Evolutionary conservation across 768 basidiomycete species (phyloP), one percentile per base, ranked within the genome.

Genomic region (Termitomyces sp.): DNA sequence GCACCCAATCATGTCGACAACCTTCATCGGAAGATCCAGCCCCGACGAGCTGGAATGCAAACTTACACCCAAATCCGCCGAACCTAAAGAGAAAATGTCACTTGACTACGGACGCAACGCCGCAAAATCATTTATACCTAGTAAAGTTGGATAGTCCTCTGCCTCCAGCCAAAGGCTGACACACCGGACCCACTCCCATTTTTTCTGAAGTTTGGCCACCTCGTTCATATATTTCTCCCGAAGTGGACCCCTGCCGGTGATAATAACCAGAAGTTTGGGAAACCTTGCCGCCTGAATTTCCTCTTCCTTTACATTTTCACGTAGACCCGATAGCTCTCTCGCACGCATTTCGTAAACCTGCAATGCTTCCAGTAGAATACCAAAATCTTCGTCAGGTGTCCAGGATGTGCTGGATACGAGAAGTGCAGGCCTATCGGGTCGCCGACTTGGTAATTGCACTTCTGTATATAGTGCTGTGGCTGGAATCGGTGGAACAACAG

Each of bases 1-100:
- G 63, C 95, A 98, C 4, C 97, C 97, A 73, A 98, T 98, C 96
- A 98, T 98, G 69, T 99, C 97, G 7, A 99, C 94, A 5, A 99
- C 85, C 70, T 99, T 99, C 97, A 99, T 99, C 3, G 97, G 97
- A 54, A 99, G 75, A 71, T 99, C 97, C 55, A 94, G 73, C 1
- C 82, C 89, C 2, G 92, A 95, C 0, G 92, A 93, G 68, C 92
- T 95, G 5, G 85, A 83, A 72, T 99, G 97, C 49, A 99, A 72
- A 59, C 85, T 94, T 56, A 98, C 81, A 2, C 97, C 97, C 40
- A 99, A 64, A 70, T 99, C 94, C 10, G 94, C 92, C 3, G 91
- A 88, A 32, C 94, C 92, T 93, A 59, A 5, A 34, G 47, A 17
- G 4, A 19, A 25, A n/a, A 10, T 11, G 35, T 27, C 12, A 34